These are phyloP conservation scores for Saccharum hybrid DNA, from an alignment of 202 grass and related monocot genomes.

Conservation along the genomic window DNA sequence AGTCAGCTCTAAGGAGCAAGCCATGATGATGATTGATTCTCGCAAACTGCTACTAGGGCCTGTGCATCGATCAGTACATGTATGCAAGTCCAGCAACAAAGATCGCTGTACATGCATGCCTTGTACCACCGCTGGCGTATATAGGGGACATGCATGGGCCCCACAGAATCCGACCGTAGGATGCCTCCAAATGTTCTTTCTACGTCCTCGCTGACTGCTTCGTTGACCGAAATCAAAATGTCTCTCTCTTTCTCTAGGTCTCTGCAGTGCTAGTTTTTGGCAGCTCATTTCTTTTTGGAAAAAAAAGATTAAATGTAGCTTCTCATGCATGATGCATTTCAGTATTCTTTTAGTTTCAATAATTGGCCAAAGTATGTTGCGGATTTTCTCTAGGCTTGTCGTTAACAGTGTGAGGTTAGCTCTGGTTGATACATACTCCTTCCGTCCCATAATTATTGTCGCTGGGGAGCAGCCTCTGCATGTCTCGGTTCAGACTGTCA, in stretches of 20 bases:
- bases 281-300: neutral
- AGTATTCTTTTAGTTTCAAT: neutral
- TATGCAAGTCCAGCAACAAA: neutral
- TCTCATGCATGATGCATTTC: neutral
- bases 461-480: no score
- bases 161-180: conserved; percentile 42
- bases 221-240: conserved; percentile 20
- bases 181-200: conserved; percentile 47
- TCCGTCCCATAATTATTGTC: no score
- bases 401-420: neutral
- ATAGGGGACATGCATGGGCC: conserved; percentile 8
- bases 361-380: neutral
- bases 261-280: neutral
- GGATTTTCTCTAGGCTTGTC: neutral
- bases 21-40: conserved; percentile 14
- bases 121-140: neutral
- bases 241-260: neutral
- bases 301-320: neutral
- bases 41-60: neutral
- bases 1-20: neutral
- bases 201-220: conserved; percentile 26
- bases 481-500: no score
- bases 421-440: no score
- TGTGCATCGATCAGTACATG: neutral
- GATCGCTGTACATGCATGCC: neutral